Conservation (phyloP, 306 rosid genomes). For the Senna siamea region DNA sequence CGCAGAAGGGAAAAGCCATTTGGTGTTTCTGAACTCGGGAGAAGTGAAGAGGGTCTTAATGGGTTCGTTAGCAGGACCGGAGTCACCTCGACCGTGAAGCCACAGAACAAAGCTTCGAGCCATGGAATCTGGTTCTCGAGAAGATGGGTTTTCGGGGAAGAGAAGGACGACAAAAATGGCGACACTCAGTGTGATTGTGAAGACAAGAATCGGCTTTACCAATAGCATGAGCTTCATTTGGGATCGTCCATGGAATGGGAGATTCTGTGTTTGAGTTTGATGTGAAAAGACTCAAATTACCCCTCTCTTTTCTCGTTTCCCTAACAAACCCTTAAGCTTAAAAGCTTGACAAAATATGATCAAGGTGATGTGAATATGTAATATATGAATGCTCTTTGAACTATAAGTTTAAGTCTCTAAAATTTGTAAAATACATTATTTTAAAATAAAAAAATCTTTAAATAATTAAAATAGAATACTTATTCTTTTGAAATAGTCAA, state of each 20-base stretch:
- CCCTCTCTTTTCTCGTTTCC: neutral
- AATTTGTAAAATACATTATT: too few relatives aligned
- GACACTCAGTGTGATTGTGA: conserved; percentile 40
- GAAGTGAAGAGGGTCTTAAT: conserved; percentile 80
- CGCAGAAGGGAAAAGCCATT: conserved; percentile 90
- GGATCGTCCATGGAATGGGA: conserved; percentile 12
- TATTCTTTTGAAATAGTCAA: too few relatives aligned
- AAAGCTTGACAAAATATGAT: too few relatives aligned
- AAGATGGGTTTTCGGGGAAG: conserved; percentile 28
- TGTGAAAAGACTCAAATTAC: neutral
- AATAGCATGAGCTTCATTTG: conserved; percentile 45
- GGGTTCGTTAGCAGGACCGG: conserved; percentile 94
- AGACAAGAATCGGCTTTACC: conserved; percentile 41
- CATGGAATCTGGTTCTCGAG: conserved; percentile 49
- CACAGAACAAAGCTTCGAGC: conserved; percentile 80
- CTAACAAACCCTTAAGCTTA: neutral
- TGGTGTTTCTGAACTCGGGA: conserved; percentile 61
- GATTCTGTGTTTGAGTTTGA: neutral
- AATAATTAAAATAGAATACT: too few relatives aligned
- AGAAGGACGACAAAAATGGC: conserved; percentile 40
- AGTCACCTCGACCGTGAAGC: conserved; percentile 92
- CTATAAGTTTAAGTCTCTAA: too few relatives aligned
- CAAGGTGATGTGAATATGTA: too few relatives aligned
- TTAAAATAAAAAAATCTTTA: too few relatives aligned
- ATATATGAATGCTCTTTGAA: too few relatives aligned